Evolutionary conservation across 2,329 filamentous ascomycete species (phyloP), one percentile per base, ranked within the genome.

Genomic region (Talaromyces pinophilus): DNA sequence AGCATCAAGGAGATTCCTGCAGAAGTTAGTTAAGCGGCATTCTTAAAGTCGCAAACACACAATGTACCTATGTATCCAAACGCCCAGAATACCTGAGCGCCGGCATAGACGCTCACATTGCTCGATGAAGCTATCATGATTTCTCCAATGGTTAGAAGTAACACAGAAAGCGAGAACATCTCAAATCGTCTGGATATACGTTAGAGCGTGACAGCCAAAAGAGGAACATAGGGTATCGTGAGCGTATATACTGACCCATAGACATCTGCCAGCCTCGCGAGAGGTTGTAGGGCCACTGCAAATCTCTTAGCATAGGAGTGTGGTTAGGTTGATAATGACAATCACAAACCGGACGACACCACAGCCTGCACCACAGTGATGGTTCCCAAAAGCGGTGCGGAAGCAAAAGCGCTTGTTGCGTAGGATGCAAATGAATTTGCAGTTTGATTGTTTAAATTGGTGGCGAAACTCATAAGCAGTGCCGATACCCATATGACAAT

Each of bases 1-100:
- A 63, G 62, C 62, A 63, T 63, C 50, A 63, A 46, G 11, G 62
- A 54, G 38, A 63, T 63, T 57, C 62, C 62, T 62, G 42, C 17
- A 62, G 30, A 35, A 22, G 30, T 62, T 30, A 54, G 60, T 30
- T 25, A 33, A 17, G 15, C 30, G 44, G 10, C 33, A 35, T 22
- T 38, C 10, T 33, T 25, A 19, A 1, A 7, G 15, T 42, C 22
- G 19, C 5, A 15, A 35, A 50, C n/a, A 62, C 48, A 30, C 17
- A 25, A 19, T 44, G 8, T 17, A 62, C 60, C 60, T 28, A 63
- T 63, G 30, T 63, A 63, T 8, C 62, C 62, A 33, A 57, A 57
- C 11, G 62, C 62, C 62, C 62, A 63, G 8, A 63, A 63, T 5
- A 63, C 62, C 22, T 63, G 62, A 38, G 62, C 62, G 6, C 62